phyloP scores from a whole-genome alignment of 331 rosid species.

The Saraca asoca region DNA sequence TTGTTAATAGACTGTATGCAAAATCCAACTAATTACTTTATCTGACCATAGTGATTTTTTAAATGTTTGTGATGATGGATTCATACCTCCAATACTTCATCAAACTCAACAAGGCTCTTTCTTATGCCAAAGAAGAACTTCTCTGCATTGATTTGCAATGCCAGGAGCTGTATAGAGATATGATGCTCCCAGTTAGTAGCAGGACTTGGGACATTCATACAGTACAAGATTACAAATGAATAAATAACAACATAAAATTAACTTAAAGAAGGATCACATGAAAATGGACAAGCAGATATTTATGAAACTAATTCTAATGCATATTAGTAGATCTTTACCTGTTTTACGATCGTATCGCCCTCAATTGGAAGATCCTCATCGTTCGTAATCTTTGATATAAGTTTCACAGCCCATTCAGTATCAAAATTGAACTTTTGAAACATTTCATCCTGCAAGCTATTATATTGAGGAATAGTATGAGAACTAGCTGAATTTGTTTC shows the following conservation, averaged over 20 bases:
- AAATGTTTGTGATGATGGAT: constrained; percentile 19
- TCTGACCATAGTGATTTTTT: neutral
- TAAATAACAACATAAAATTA: constrained; percentile 2
- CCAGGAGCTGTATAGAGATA: constrained; percentile 61
- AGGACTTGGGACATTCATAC: constrained; percentile 29
- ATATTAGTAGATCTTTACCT: constrained; percentile 56
- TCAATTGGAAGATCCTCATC: constrained; percentile 95
- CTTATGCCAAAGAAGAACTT: constrained; percentile 85
- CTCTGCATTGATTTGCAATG: constrained; percentile 90
- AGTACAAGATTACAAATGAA: constrained; percentile 7
- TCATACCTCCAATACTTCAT: constrained; percentile 96
- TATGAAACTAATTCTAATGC: constrained; percentile 10
- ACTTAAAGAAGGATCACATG: constrained; percentile 12
- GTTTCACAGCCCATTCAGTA: constrained; percentile 94
- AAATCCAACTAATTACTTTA: constrained; percentile 28
- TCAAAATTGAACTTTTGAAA: constrained; percentile 94
- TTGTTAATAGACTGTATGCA: constrained; percentile 4
- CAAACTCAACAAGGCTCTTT: constrained; percentile 93
- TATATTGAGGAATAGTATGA: constrained; percentile 34
- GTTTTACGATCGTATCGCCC: constrained; percentile 80
- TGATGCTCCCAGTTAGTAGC: constrained; percentile 37
- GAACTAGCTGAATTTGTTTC: constrained; percentile 19
- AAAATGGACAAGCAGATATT: constrained; percentile 19
- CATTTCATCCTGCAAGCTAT: constrained; percentile 98
- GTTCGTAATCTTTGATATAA: constrained; percentile 84